Conservation (phyloP, 2,329 filamentous ascomycete species). For the Scopulariopsis brevicaulis region DNA sequence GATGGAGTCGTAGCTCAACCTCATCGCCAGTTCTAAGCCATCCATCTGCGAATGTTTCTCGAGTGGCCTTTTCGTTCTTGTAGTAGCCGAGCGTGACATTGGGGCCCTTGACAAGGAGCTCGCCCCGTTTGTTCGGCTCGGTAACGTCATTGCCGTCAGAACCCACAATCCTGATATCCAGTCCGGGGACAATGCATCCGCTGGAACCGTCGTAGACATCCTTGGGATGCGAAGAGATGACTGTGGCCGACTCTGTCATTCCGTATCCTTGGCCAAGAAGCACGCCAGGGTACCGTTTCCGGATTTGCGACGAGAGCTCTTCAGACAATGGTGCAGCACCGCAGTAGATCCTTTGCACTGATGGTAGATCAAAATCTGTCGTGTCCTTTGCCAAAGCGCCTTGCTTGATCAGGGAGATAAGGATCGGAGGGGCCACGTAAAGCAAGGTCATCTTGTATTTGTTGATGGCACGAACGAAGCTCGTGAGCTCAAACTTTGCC, state of each 20-base stretch:
- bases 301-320: conserved; percentile 2
- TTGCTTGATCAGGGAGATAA: conserved; percentile 47
- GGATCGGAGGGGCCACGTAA: conserved; percentile 48
- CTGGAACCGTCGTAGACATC: conserved; percentile 61
- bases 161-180: conserved; percentile 52
- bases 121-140: conserved; percentile 60
- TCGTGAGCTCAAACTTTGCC: conserved; percentile 61
- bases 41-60: conserved; percentile 67
- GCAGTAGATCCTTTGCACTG: conserved; percentile 2
- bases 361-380: neutral
- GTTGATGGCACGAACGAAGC: conserved; percentile 54
- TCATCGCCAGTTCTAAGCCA: conserved; percentile 86
- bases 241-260: conserved; percentile 63
- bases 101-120: conserved; percentile 68
- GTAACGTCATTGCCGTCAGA: conserved; percentile 58
- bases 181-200: conserved; percentile 53
- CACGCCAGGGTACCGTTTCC: conserved; percentile 1
- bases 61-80: conserved; percentile 73
- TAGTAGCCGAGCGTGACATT: conserved; percentile 74
- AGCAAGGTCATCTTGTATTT: conserved; percentile 46
- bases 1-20: conserved; percentile 53
- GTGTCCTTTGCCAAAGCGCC: conserved; percentile 1
- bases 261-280: conserved; percentile 60
- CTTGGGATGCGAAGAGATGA: conserved; percentile 42
- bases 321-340: conserved; percentile 5